Evolutionary conservation across 345 rosid genomes (phyloP), one percentile per base, ranked within the genome.

Genomic region (Linum lewisii): DNA sequence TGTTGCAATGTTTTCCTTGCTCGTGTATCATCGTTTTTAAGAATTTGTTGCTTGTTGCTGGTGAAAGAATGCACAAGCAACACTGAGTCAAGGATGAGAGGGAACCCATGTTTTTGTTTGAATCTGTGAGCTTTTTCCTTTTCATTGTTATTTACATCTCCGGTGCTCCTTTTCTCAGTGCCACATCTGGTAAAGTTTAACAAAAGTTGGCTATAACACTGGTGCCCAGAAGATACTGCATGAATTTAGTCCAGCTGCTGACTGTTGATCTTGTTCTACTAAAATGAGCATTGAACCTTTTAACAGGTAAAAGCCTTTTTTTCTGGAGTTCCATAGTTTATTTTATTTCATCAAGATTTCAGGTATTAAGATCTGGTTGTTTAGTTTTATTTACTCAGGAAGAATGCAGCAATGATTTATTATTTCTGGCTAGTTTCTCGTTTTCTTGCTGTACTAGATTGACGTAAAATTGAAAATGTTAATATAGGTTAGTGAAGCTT

Each of bases 401-500:
- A 3, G 47, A 42, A 16, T 42, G 47, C 47, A 11, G 47, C 47
- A 11, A 42, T 42, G 18, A 16, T 16, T 42, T 42, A 11, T 42
- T 42, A 16, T 6, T 42, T 42, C 14, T 42, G 47, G 47, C 13
- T 42, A 42, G 4, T 42, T 42, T 42, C 47, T 42, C 47, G 4
- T 42, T 11, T 42, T 11, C 47, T 42, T 42, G 47, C 4, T 11
- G 47, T 42, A 42, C 1, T 11, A 42, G 2, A 11, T 11, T 42
- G 47, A 42, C 47, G 4, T 42, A 42, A 42, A 42, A 5, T 11
- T 11, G 56, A 21, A 22, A 37, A 24, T 51, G 25, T 51, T 57
- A 21, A 71, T 26, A 18, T 4, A 87, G 96, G 76, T 60, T 88
- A 65, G 96, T 88, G 75, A 91, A 78, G 76, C 83, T 86, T 32